These are phyloP conservation scores for Sinapis alba DNA, from an alignment of 441 rosid genomes.

Conservation along the genomic window DNA sequence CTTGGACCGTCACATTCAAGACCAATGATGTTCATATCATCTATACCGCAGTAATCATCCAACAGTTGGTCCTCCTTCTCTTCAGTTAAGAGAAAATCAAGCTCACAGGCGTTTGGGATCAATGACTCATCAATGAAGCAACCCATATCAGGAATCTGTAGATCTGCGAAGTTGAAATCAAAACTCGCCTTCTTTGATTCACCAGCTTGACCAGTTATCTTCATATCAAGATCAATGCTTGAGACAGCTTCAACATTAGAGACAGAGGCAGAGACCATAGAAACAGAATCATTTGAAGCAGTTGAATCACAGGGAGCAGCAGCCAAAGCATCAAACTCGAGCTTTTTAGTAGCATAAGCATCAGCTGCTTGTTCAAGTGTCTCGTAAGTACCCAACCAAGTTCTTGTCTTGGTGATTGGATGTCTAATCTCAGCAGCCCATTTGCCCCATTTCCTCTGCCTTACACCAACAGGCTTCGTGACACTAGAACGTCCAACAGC, in stretches of 20 bases:
- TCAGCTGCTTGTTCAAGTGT: slow-evolving; percentile 85
- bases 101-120: slow-evolving; percentile 44
- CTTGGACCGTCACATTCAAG: slow-evolving; percentile 54
- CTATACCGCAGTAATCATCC: slow-evolving; percentile 60
- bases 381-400: slow-evolving; percentile 88
- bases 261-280: slow-evolving; percentile 33
- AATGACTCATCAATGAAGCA: slow-evolving; percentile 52
- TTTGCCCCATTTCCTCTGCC: slow-evolving; percentile 97
- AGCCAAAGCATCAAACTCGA: slow-evolving; percentile 60
- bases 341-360: slow-evolving; percentile 73
- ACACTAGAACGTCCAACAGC: slow-evolving; percentile 9
- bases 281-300: slow-evolving; percentile 28
- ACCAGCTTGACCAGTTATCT: neutral
- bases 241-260: slow-evolving; percentile 42
- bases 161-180: slow-evolving; percentile 45
- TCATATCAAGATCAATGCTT: slow-evolving; percentile 30
- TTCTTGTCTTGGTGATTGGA: slow-evolving; percentile 66
- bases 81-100: slow-evolving; percentile 49
- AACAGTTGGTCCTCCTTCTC: slow-evolving; percentile 50
- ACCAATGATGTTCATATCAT: slow-evolving; percentile 51
- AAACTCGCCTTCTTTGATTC: slow-evolving; percentile 33
- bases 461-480: slow-evolving; percentile 68
- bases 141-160: slow-evolving; percentile 52
- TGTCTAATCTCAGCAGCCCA: slow-evolving; percentile 98
- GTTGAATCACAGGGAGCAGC: slow-evolving; percentile 42